Conservation (phyloP, 176 grass and related monocot genomes). For the Oropetium thomaeum region DNA sequence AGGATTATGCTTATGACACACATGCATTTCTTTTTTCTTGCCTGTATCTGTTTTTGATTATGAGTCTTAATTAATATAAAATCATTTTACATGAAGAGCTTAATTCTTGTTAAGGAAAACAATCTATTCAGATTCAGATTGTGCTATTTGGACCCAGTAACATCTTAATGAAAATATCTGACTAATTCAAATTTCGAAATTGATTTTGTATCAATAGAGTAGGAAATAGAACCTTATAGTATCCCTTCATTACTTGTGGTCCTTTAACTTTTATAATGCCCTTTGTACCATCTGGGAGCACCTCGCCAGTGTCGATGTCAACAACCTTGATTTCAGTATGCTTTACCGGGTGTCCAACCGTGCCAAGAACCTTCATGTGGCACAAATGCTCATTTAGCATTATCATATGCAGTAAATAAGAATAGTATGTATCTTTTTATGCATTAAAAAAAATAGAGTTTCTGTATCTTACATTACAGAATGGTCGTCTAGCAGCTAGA, state of each 20-base stretch:
- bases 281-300: conserved; percentile 87
- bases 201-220: conserved; percentile 5
- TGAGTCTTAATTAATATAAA: conserved; percentile 4
- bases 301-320: conserved; percentile 55
- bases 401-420: conserved; percentile 16
- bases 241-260: conserved; percentile 88
- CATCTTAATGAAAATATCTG: conserved; percentile 12
- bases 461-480: conserved; percentile 62
- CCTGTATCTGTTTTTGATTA: conserved; percentile 1
- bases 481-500: conserved; percentile 68
- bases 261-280: conserved; percentile 91
- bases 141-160: background rate
- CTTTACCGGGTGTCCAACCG: conserved; percentile 74
- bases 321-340: conserved; percentile 81
- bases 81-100: background rate
- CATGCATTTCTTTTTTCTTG: background rate
- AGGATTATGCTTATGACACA: background rate
- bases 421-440: background rate
- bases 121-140: background rate
- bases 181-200: conserved; percentile 1
- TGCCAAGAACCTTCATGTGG: conserved; percentile 80
- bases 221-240: conserved; percentile 80
- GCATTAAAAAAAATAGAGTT: background rate
- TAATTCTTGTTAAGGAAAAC: conserved; percentile 10
- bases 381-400: conserved; percentile 19